Base-by-base conservation (phyloP, 1,284 basidiomycete species). In the Phaffia rhodozyma region DNA sequence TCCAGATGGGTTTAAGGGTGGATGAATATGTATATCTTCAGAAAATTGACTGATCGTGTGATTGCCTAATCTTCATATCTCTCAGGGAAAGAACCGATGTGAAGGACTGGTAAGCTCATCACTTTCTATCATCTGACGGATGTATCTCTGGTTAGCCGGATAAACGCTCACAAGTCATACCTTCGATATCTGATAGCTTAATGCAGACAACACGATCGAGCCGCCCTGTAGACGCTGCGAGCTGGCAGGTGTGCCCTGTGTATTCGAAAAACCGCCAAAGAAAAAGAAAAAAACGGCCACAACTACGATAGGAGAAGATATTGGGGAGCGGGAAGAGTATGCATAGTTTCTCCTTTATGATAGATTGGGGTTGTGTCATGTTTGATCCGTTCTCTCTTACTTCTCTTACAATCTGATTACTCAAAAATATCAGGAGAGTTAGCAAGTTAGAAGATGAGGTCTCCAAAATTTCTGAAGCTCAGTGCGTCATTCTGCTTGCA, bases 221-320 rank as follows among this genome's bases (percentile, higher is more conserved):
- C 49, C 86, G 76, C 87, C 89, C 67, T 91, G 92, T 80, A 84
- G 87, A 76, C 85, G 91, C 62, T 96, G 91, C 78, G 83, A 87
- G 70, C 79, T 87, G 58, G 89, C 86, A 72, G 87, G 88, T 16
- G 86, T 84, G 13, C 81, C 82, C 47, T 96, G 91, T 72, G 78
- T 96, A 55, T 96, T 93, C 74, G 92, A 93, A 75, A 94, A 93
- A 75, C 89, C 89, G 70, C 86, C 91, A 75, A 89, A 86, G 79
- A 90, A 89, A 78, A 80, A 79, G 25, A 34, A 49, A 62, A 69
- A 23, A 62, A 51, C 13, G 69, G 67, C 55, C 63, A 66, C 56
- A 43, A 23, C 71, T 77, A 77, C 1, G 83, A 84, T 67, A 43
- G 77, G 77, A 7, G 76, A 84, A 69, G 78, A 70, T 25, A 23